Evolutionary conservation across 2,329 filamentous ascomycete genomes (phyloP).

Genomic region (Aphanoascus verrucosus): DNA sequence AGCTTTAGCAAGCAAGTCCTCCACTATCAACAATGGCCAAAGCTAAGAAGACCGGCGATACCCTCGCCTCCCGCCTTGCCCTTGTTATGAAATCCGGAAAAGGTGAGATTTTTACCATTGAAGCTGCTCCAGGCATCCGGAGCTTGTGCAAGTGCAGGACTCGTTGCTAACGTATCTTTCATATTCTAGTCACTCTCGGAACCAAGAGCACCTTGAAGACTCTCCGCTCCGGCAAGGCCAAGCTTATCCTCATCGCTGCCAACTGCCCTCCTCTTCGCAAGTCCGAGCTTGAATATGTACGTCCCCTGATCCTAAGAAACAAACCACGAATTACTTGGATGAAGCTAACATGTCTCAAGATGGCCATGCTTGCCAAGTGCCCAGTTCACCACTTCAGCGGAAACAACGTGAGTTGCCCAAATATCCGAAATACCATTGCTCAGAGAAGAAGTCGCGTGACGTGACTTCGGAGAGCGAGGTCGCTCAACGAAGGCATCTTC

Average conservation of each 20-base stretch:
- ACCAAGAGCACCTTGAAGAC: conserved; percentile 86
- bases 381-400: conserved; percentile 95
- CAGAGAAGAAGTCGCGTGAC: conserved; percentile 16
- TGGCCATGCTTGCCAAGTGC: conserved; percentile 85
- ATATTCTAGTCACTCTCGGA: conserved; percentile 61
- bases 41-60: conserved; percentile 71
- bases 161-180: background rate
- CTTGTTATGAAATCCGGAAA: conserved; percentile 59
- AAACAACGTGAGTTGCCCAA: conserved; percentile 77
- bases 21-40: conserved; percentile 28
- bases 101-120: conserved; percentile 26
- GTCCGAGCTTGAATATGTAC: conserved; percentile 77
- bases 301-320: conserved; percentile 8
- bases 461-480: conserved; percentile 20
- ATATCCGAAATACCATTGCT: conserved; percentile 6
- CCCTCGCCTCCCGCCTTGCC: conserved; percentile 60
- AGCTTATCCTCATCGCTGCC: conserved; percentile 90
- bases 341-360: conserved; percentile 37
- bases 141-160: too few species aligned
- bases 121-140: conserved; percentile 1
- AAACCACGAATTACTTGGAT: background rate
- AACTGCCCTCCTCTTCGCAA: conserved; percentile 98
- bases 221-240: conserved; percentile 92
- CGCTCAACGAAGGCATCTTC: conserved; percentile 15
- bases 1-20: conserved; percentile 1